Percentiles rank a stretch among this genome's conserved stretches.
Evolutionary conservation across 257 asterid genomes (phyloP).

Genomic region (Solanum appendiculatum): DNA sequence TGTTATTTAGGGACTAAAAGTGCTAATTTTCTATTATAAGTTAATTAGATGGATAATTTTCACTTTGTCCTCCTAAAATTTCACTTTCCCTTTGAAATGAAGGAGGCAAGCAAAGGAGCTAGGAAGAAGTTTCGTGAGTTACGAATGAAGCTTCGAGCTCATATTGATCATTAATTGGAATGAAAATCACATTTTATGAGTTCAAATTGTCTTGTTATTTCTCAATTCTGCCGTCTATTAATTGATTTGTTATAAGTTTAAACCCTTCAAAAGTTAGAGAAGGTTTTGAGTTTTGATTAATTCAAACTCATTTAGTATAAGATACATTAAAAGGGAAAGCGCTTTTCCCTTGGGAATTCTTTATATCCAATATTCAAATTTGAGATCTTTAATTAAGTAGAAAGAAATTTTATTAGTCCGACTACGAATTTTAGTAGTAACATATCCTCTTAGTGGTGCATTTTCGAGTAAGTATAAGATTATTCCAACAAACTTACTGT

Average conservation of each 20-base stretch:
- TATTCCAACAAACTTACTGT: not conserved
- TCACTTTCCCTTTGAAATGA: no score
- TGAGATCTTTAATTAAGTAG: not conserved
- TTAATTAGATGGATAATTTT: no score
- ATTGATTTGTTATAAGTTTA: not conserved
- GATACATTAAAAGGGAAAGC: not conserved
- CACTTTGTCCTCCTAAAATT: no score
- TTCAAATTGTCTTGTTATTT: no score
- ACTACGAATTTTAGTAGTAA: not conserved
- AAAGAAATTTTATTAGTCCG: not conserved
- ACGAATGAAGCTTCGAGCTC: no score
- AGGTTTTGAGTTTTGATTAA: not conserved
- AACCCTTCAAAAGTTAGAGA: not conserved
- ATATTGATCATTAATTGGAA: no score
- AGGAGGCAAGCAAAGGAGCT: no score
- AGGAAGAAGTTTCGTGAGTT: no score
- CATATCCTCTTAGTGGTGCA: not conserved
- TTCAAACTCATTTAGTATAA: not conserved
- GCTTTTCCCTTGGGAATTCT: not conserved
- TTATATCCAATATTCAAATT: rapidly evolving
- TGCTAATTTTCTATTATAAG: not conserved
- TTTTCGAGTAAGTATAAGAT: not conserved
- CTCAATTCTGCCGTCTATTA: no score
- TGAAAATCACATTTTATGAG: no score
- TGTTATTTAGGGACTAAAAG: not conserved